Base-by-base conservation (phyloP, 2,329 filamentous ascomycete genomes). In the Venturia pyrina region DNA sequence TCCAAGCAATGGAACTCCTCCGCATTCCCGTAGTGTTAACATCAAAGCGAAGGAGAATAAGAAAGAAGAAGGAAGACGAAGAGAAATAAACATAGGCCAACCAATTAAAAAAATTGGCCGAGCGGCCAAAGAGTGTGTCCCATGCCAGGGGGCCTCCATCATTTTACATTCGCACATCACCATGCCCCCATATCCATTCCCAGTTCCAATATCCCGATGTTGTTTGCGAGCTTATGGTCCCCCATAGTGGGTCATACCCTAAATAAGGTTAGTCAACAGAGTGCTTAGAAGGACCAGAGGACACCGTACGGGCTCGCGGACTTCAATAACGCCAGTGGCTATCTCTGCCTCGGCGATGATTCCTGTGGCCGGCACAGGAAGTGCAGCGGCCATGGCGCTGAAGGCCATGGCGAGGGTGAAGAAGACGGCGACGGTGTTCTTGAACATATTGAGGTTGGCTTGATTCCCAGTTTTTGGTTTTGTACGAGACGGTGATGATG, bases 331-430 rank as follows among this genome's bases (percentile, higher is more conserved):
- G n/a, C n/a, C n/a, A n/a, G n/a, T n/a, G n/a, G 13, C 28, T 19
- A 4, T 2, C 6, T 57, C 19, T n/a, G 11, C 28, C 10, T 17
- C 53, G 4, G 28, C 10, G 37, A 7, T 53, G 21, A 53, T 21
- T 44, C n/a, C 60, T 0, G 60, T 10, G 43, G 34, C 60, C 28
- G 60, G 60, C 60, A 44, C 43, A 19, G 60, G 60, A 15, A 46
- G n/a, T 62, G 60, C 40, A 28, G 60, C 60, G 6, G 60, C 60
- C 37, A 62, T 43, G n/a, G 59, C 59, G 19, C 37, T 21, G 41
- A 62, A 28, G 7, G 60, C 60, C 60, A 62, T 62, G 19, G 60
- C 60, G 40, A 62, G 5, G 28, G 60, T 15, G 37, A 62, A 3
- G n/a, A 44, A 13, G 15, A 7, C 3, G 7, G 44, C 5, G 37